phyloP scores from a whole-genome alignment of 768 basidiomycete species.

The Piloderma croceum region DNA sequence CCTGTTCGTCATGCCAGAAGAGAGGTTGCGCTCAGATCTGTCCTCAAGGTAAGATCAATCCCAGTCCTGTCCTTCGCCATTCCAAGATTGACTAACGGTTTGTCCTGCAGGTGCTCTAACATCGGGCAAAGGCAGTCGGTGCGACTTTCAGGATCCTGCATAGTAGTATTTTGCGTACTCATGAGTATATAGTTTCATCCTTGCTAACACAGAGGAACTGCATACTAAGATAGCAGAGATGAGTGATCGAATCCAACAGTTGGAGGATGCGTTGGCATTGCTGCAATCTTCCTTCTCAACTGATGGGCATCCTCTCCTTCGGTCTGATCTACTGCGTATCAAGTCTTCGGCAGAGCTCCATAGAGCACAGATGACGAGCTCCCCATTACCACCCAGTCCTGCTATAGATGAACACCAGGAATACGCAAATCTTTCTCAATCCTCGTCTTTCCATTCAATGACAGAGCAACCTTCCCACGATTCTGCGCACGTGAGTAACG shows the following conservation, averaged over 20 bases:
- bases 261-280: slow-evolving; percentile 52
- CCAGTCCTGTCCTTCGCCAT: not conserved
- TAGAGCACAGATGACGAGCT: slow-evolving; percentile 25
- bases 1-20: slow-evolving; percentile 36
- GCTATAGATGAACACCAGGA: slow-evolving; percentile 4
- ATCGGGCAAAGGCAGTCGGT: slow-evolving; percentile 59
- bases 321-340: slow-evolving; percentile 53
- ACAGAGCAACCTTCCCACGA: not conserved
- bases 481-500: slow-evolving; percentile 1
- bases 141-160: slow-evolving; percentile 9
- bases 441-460: not conserved
- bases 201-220: slow-evolving; percentile 61
- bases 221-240: slow-evolving; percentile 59
- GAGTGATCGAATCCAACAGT: slow-evolving; percentile 56
- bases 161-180: slow-evolving; percentile 1
- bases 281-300: slow-evolving; percentile 36
- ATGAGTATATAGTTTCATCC: slow-evolving; percentile 46
- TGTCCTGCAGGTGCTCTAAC: slow-evolving; percentile 48
- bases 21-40: slow-evolving; percentile 64
- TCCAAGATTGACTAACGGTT: slow-evolving; percentile 1
- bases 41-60: slow-evolving; percentile 44
- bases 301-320: slow-evolving; percentile 50
- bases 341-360: slow-evolving; percentile 68
- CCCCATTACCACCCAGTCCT: slow-evolving; percentile 2
- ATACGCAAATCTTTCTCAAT: not conserved